Percentiles rank a stretch among this genome's conserved stretches.
phyloP scores from a whole-genome alignment of 768 basidiomycete genomes.

The Mycena kentingensis region DNA sequence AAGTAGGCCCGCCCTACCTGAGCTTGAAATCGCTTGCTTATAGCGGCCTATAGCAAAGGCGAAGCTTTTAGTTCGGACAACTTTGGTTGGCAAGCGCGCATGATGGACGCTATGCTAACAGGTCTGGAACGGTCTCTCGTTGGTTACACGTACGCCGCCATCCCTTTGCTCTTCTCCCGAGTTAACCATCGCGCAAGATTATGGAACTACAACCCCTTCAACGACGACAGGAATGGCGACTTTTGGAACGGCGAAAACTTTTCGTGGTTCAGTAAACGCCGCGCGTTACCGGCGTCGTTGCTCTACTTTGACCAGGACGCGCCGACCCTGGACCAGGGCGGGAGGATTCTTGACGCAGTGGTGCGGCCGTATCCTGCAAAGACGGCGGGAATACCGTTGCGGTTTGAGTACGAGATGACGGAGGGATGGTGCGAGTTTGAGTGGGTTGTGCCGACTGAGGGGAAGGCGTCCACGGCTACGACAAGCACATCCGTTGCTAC shows the following conservation, averaged over 20 bases:
- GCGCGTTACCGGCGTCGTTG: slow-evolving; percentile 56
- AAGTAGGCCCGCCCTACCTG: slow-evolving; percentile 58
- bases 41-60: slow-evolving; percentile 50
- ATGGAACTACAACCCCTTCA: slow-evolving; percentile 94
- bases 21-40: neutral
- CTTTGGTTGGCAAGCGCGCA: slow-evolving; percentile 80
- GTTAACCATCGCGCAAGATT: slow-evolving; percentile 42
- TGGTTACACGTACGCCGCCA: slow-evolving; percentile 76
- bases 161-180: neutral
- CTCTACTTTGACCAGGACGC: slow-evolving; percentile 62
- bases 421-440: slow-evolving; percentile 65
- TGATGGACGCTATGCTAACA: slow-evolving; percentile 94
- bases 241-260: slow-evolving; percentile 98
- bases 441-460: slow-evolving; percentile 46
- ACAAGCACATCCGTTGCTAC: slow-evolving; percentile 30
- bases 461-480: slow-evolving; percentile 4
- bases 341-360: slow-evolving; percentile 70
- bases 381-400: slow-evolving; percentile 79
- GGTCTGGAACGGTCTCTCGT: slow-evolving; percentile 76
- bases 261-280: slow-evolving; percentile 80
- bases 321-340: slow-evolving; percentile 81
- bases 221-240: slow-evolving; percentile 78
- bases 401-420: slow-evolving; percentile 77
- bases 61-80: slow-evolving; percentile 72
- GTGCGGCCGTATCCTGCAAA: slow-evolving; percentile 93